These are phyloP conservation scores for Aspergillus cejpii DNA, from an alignment of 2,329 filamentous ascomycete genomes.

Conservation along the genomic window DNA sequence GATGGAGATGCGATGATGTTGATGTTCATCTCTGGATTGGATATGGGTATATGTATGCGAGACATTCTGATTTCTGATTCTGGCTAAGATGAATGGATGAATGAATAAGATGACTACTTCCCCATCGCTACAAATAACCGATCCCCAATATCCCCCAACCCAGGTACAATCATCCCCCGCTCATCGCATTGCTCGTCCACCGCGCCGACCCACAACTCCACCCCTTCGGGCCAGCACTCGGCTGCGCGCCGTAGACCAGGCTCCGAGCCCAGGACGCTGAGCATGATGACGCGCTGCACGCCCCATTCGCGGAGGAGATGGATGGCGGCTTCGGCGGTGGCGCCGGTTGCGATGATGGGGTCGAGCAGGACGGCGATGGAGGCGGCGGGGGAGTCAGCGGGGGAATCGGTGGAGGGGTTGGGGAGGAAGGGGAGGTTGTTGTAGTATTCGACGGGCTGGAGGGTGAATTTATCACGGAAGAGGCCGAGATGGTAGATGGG, in stretches of 20 bases:
- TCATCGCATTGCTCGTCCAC: constrained; percentile 65
- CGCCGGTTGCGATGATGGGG: constrained; percentile 88
- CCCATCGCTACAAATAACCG: constrained; percentile 81
- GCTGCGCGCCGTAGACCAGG: constrained; percentile 67
- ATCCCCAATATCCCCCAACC: constrained; percentile 85
- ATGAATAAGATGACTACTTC: too few relatives aligned
- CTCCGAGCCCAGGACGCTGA: constrained; percentile 66
- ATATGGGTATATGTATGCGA: too few relatives aligned
- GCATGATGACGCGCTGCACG: constrained; percentile 69
- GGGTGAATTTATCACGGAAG: constrained; percentile 80
- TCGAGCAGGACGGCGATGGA: constrained; percentile 78
- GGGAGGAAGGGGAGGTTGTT: constrained; percentile 77
- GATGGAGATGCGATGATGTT: too few relatives aligned
- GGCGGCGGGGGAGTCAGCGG: constrained; percentile 39
- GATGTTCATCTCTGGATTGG: too few relatives aligned
- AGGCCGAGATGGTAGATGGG: constrained; percentile 90
- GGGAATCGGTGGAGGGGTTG: constrained; percentile 30
- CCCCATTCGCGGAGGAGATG: constrained; percentile 88
- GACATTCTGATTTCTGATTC: too few relatives aligned
- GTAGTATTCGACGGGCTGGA: constrained; percentile 93
- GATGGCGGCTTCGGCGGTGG: constrained; percentile 82
- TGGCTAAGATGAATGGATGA: too few relatives aligned
- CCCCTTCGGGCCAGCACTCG: constrained; percentile 60
- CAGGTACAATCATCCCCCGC: constrained; percentile 85
- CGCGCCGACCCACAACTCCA: constrained; percentile 68